These are phyloP conservation scores for Microcos paniculata DNA, from an alignment of 345 rosid genomes.

Conservation along the genomic window DNA sequence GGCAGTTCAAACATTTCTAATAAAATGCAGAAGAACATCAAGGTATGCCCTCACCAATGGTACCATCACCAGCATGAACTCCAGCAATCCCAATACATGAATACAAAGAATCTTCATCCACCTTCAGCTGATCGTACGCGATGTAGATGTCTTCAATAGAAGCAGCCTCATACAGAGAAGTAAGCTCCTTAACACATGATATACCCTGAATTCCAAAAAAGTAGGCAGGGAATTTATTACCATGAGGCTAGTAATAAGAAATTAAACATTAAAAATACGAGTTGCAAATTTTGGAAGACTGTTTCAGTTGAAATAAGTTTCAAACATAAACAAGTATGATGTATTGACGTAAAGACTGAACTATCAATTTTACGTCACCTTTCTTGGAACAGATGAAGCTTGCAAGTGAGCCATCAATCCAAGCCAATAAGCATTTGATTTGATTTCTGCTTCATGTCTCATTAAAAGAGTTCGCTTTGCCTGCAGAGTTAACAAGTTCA, in stretches of 20 bases:
- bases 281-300: neutral
- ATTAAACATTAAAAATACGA: neutral
- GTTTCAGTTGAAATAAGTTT: neutral
- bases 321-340: neutral
- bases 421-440: slow-evolving; percentile 99
- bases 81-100: slow-evolving; percentile 97
- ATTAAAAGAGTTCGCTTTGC: slow-evolving; percentile 93
- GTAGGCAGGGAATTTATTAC: neutral
- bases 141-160: slow-evolving; percentile 81
- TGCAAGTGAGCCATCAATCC: slow-evolving; percentile 95
- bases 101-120: slow-evolving; percentile 79
- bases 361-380: slow-evolving; percentile 43
- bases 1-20: neutral
- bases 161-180: slow-evolving; percentile 78
- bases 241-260: neutral
- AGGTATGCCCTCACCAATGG: slow-evolving; percentile 35
- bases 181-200: slow-evolving; percentile 91
- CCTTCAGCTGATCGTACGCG: slow-evolving; percentile 83
- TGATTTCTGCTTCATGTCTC: slow-evolving; percentile 99
- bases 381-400: slow-evolving; percentile 90
- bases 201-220: slow-evolving; percentile 54
- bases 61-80: slow-evolving; percentile 74
- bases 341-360: neutral
- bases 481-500: slow-evolving; percentile 38
- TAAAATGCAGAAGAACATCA: neutral